These are phyloP conservation scores for Epichloe festucae DNA, from an alignment of 2,329 filamentous ascomycete species.

Conservation along the genomic window DNA sequence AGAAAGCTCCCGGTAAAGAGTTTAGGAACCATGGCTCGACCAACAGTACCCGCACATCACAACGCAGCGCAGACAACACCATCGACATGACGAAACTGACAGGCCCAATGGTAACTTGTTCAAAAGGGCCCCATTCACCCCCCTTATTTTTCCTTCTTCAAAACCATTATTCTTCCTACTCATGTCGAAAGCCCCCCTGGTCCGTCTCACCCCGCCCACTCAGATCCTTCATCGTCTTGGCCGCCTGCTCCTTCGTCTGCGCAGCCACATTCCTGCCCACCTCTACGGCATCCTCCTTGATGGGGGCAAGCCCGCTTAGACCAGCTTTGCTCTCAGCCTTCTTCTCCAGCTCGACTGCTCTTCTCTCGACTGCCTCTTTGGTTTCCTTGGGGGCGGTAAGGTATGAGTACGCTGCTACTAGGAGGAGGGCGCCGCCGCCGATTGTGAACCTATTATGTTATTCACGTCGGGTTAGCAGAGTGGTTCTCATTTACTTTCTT, in stretches of 20 bases:
- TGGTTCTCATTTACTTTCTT: not conserved
- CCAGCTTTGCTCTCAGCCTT: not conserved
- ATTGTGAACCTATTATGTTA: constrained; percentile 13
- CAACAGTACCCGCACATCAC: constrained; percentile 51
- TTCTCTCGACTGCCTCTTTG: constrained; percentile 6
- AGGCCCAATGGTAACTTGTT: not conserved
- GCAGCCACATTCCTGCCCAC: not conserved
- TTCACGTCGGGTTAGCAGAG: too few species aligned
- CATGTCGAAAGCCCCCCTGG: constrained; percentile 20
- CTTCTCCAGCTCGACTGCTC: constrained; percentile 2
- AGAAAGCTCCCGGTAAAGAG: constrained; percentile 25
- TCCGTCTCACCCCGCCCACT: constrained; percentile 17
- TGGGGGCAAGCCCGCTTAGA: not conserved
- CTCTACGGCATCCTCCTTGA: constrained; percentile 7
- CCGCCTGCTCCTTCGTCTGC: constrained; percentile 12
- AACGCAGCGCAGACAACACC: too few species aligned
- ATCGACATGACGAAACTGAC: too few species aligned
- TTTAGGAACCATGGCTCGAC: constrained; percentile 56
- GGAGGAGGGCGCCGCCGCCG: constrained; percentile 15
- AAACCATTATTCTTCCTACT: constrained; percentile 4
- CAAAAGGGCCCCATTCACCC: not conserved
- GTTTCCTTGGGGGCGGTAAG: constrained; percentile 9
- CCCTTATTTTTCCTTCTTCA: too few species aligned
- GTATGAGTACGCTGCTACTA: constrained; percentile 16
- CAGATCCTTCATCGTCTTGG: constrained; percentile 15